Percentiles rank a stretch among this genome's conserved stretches.
Conservation (phyloP, 352 stramenopile genomes). For the Phytophthora tentaculata region DNA sequence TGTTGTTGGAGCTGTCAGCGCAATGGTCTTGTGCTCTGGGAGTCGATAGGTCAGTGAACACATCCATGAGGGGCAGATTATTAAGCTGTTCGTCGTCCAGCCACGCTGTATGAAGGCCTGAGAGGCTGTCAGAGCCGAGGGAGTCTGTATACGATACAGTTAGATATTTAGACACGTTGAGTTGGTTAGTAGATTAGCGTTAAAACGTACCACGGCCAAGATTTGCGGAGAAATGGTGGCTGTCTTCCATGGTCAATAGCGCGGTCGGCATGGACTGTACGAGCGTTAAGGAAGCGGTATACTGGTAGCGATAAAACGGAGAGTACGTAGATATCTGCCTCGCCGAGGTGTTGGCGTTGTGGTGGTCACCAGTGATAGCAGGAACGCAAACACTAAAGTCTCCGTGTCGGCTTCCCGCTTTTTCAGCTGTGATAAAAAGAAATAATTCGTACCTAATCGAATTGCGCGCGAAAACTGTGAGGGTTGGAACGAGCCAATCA, state of each 20-base stretch:
- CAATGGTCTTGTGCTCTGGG: conserved; percentile 36
- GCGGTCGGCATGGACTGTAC: conserved; percentile 32
- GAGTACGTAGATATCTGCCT: background rate
- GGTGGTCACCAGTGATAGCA: conserved; percentile 1
- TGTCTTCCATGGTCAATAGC: conserved; percentile 41
- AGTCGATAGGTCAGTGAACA: conserved; percentile 34
- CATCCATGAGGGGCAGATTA: conserved; percentile 38
- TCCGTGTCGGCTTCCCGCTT: conserved; percentile 19
- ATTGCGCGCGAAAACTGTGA: conserved; percentile 43
- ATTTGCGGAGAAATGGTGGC: conserved; percentile 24
- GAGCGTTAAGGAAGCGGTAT: conserved; percentile 6
- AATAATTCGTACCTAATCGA: conserved; percentile 38
- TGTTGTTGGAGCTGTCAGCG: conserved; percentile 11
- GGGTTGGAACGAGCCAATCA: conserved; percentile 27
- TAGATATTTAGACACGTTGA: conserved; percentile 1
- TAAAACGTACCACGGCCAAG: conserved; percentile 32
- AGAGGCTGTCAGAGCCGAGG: conserved; percentile 38
- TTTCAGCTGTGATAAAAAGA: conserved; percentile 19
- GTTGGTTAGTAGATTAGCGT: background rate
- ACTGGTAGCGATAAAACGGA: conserved; percentile 1
- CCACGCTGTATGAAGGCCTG: conserved; percentile 41
- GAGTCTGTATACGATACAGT: conserved; percentile 28
- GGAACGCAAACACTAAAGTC: background rate
- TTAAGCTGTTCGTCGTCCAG: conserved; percentile 62
- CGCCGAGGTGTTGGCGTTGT: background rate